Evolutionary conservation across 2,329 filamentous ascomycete genomes (phyloP).

Genomic region (Phoma sp.): DNA sequence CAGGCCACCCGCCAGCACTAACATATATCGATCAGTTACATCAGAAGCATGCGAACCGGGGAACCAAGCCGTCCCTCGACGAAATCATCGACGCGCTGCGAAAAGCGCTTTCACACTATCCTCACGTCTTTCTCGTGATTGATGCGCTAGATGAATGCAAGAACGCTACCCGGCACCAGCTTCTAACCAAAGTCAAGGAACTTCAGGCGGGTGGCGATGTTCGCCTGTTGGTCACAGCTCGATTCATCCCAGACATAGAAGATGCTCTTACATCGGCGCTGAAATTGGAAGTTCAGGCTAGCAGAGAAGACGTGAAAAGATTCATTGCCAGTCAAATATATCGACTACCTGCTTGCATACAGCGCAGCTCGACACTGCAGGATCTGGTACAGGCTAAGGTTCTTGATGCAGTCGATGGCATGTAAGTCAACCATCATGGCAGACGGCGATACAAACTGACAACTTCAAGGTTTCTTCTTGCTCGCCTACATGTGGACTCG

Average conservation of each 20-base stretch:
- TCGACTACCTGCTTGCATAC: slow-evolving; percentile 24
- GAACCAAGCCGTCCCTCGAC: slow-evolving; percentile 12
- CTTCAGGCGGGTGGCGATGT: slow-evolving; percentile 9
- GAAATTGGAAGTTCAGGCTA: slow-evolving; percentile 29
- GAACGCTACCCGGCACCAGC: slow-evolving; percentile 6
- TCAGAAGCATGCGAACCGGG: not conserved
- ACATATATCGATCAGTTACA: slow-evolving; percentile 7
- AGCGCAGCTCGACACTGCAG: slow-evolving; percentile 18
- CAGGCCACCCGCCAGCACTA: not conserved
- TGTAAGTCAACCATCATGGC: slow-evolving; percentile 16
- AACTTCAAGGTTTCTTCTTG: slow-evolving; percentile 41
- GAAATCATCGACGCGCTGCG: slow-evolving; percentile 12
- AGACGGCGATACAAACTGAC: not conserved
- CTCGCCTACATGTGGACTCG: slow-evolving; percentile 47
- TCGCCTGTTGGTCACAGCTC: slow-evolving; percentile 20
- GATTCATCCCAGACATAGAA: slow-evolving; percentile 24
- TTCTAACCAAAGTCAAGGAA: slow-evolving; percentile 2
- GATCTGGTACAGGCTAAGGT: slow-evolving; percentile 24
- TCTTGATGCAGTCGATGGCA: slow-evolving; percentile 27
- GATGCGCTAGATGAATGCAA: slow-evolving; percentile 46
- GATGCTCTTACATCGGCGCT: slow-evolving; percentile 12
- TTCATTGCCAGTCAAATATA: slow-evolving; percentile 25
- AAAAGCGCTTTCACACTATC: slow-evolving; percentile 6
- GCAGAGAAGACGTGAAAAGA: slow-evolving; percentile 23
- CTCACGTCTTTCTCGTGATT: slow-evolving; percentile 27